Base-by-base conservation (phyloP, 2,329 filamentous ascomycete species). In the Fusarium solani-melongenae region DNA sequence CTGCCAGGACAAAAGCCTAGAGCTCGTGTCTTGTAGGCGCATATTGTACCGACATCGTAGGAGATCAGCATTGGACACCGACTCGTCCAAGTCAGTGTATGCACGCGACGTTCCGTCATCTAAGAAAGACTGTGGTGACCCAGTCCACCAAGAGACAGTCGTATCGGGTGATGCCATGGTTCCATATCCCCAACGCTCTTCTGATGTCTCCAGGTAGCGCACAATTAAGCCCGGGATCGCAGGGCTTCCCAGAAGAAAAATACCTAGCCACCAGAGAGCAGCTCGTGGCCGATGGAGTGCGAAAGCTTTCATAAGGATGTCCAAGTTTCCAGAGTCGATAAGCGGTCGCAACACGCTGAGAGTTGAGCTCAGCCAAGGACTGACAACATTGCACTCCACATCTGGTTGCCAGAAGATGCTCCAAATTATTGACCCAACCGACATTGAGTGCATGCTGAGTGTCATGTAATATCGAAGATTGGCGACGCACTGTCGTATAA, bases 351-450 rank as follows among this genome's bases (percentile, higher is more conserved):
- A 29, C 6, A 65, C 64, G 44, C 63, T 55, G 15, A 69, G 63
- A 39, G 65, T 67, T 10, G 63, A 65, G 24, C 49, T 66, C 14
- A 77, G 59, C 75, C 76, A 78, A 5, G 74, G 71, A 44, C 76
- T 73, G 5, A 75, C 74, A 31, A 74, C n/a, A 51, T 76, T 76
- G 64, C 74, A 77, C 49, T 70, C 46, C n/a, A 77, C 49, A 24
- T 73, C 73, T 31, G 73, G 74, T 34, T 77, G 74, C 76, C 74
- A 78, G 53, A 77, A 75, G n/a, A 75, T 65, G 64, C 64, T 74
- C 74, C 72, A 76, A 29, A 76, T 55, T 14, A 74, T 65, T 6
- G 70, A 72, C 15, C 74, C 71, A 49, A 74, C 29, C 9, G 62
- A 61, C 17, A 12, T n/a, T 8, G 63, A 51, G 55, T 69, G 53